Conservation (phyloP, 495 filamentous ascomycete genomes). For the Tuber indicum region DNA sequence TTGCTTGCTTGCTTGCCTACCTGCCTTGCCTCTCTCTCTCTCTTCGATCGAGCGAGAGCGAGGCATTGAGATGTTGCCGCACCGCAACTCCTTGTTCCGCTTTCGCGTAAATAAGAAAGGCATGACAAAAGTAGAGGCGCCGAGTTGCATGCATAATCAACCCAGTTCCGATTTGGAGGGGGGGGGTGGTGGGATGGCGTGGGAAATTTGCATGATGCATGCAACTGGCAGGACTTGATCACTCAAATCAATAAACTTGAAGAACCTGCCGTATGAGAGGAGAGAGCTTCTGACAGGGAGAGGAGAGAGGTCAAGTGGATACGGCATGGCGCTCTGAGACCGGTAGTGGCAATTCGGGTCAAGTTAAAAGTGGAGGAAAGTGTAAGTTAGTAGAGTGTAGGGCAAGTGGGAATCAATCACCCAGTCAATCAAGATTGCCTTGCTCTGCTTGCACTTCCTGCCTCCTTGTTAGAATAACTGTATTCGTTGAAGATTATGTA, state of each 20-base stretch:
- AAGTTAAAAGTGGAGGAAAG: neutral
- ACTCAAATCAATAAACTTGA: slow-evolving; percentile 3
- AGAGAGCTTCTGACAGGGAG: neutral
- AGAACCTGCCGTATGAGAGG: slow-evolving; percentile 1
- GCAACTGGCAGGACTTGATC: slow-evolving; percentile 24
- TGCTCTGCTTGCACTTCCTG: neutral
- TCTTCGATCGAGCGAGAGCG: neutral
- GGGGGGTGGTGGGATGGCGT: slow-evolving; percentile 3
- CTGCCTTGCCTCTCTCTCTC: neutral
- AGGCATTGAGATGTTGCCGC: slow-evolving; percentile 6
- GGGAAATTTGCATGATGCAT: slow-evolving; percentile 39
- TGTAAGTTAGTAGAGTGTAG: neutral
- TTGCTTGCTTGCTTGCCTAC: neutral
- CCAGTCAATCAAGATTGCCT: neutral
- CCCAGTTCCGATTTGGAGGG: slow-evolving; percentile 11
- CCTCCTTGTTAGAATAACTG: neutral
- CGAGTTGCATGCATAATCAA: slow-evolving; percentile 38
- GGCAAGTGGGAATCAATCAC: neutral
- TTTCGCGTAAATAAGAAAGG: slow-evolving; percentile 31
- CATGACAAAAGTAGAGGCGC: slow-evolving; percentile 39
- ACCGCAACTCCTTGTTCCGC: slow-evolving; percentile 8
- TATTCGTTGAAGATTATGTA: slow-evolving; percentile 2
- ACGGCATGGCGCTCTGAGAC: neutral
- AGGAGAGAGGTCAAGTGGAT: neutral
- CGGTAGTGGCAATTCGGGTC: neutral